phyloP scores from a whole-genome alignment of 78 protist genomes.

The Carpediemonas membranifera region DNA sequence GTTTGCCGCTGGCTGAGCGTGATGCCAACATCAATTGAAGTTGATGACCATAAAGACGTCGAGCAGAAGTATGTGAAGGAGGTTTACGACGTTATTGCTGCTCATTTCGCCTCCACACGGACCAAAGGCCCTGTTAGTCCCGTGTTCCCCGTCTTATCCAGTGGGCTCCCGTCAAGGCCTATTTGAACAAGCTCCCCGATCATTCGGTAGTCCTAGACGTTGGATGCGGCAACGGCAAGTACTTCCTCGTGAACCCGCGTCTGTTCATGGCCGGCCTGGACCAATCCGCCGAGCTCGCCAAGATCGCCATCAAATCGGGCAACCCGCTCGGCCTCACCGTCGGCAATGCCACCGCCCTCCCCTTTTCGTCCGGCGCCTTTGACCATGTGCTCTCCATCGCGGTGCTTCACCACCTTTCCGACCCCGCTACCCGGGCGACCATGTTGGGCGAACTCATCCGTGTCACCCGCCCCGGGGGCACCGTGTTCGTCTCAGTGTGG shows the following conservation, averaged over 20 bases:
- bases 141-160: too few relatives aligned
- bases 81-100: constrained; percentile 40
- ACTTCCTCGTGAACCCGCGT: constrained; percentile 24
- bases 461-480: constrained; percentile 1
- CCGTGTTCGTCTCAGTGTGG: constrained; percentile 12
- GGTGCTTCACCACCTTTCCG: constrained; percentile 24
- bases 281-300: constrained; percentile 21
- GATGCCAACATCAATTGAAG: too few relatives aligned
- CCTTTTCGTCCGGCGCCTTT: neutral
- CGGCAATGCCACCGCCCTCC: neutral
- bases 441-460: neutral
- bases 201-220: constrained; percentile 39
- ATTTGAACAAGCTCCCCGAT: neutral
- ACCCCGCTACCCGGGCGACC: neutral
- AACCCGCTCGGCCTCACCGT: neutral
- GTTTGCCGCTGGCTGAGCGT: too few relatives aligned
- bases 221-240: constrained; percentile 58
- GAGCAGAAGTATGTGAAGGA: constrained; percentile 42
- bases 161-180: constrained; percentile 47
- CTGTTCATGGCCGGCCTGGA: constrained; percentile 39
- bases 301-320: neutral
- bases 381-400: constrained; percentile 14
- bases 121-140: too few relatives aligned
- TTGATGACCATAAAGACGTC: neutral
- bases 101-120: constrained; percentile 45